Evolutionary conservation across 192 early-diverging fungal genomes (phyloP).

Genomic region (Gonapodya prolifera): DNA sequence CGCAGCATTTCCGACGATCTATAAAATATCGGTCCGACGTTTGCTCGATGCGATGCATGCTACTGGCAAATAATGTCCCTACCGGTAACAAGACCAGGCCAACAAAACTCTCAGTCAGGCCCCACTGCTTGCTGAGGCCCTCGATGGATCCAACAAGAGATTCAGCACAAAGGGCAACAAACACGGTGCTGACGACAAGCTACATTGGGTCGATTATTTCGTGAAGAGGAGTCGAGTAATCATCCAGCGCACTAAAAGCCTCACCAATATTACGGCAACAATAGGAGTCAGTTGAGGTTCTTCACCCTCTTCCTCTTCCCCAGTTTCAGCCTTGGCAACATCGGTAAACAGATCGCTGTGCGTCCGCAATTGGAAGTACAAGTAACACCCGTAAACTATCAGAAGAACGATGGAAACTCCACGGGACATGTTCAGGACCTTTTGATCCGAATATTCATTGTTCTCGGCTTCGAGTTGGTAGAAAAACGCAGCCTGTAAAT

Average conservation of each 20-base stretch:
- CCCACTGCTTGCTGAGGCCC: constrained; percentile 53
- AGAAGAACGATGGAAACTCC: constrained; percentile 12
- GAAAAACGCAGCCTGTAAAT: constrained; percentile 58
- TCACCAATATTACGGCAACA: constrained; percentile 36
- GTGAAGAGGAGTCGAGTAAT: too few species aligned
- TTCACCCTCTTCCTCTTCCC: constrained; percentile 5
- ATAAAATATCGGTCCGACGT: too few species aligned
- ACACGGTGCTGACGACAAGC: constrained; percentile 49
- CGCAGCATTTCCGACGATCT: constrained; percentile 6
- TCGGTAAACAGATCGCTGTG: constrained; percentile 22
- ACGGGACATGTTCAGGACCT: not conserved
- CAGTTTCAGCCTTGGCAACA: not conserved
- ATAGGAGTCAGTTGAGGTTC: not conserved
- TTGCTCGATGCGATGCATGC: too few species aligned
- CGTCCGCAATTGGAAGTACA: constrained; percentile 82
- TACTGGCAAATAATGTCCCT: constrained; percentile 18
- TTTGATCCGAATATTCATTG: not conserved
- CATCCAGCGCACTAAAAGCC: too few species aligned
- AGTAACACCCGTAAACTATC: constrained; percentile 22
- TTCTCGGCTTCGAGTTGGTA: not conserved
- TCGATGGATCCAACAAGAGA: constrained; percentile 73
- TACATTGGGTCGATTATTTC: not conserved
- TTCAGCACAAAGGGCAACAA: constrained; percentile 73
- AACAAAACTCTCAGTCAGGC: constrained; percentile 68
- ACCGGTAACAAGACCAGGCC: constrained; percentile 83